Base-by-base conservation (phyloP, 2,329 filamentous ascomycete genomes). In the Cytospora piceicola region DNA sequence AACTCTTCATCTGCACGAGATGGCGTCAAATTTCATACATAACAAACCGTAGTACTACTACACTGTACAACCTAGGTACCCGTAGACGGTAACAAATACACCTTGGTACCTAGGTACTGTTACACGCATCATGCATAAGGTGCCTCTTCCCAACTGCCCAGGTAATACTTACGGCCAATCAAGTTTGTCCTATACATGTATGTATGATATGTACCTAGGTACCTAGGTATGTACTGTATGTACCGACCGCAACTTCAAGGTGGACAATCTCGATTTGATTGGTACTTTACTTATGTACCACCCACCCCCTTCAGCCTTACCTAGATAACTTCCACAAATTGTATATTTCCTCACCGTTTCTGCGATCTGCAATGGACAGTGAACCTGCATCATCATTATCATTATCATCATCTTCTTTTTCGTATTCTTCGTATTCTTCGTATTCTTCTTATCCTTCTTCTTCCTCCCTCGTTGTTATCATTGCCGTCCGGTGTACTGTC, bases 1-100 rank as follows among this genome's bases (percentile, higher is more conserved):
- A 5, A 49, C 46, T 49, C 46, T 49, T 49, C 46, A 49, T 49
- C 46, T 49, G 46, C 46, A 49, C n/a, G n/a, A 49, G 46, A 49
- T 49, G 8, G 46, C 46, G 46, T 49, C 46, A 49, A 49, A 49
- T 22, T 24, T 49, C n/a, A 49, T n/a, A n/a, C n/a, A n/a, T 24
- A 6, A 22, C n/a, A 24, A 24, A 12, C 34, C 34, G 12, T 9
- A 36, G 34, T 36, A 36, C 34, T 14, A 36, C 7, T 4, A 3
- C 15, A 14, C 34, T 12, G 27, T 29, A 17, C 22, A 1, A 49
- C 9, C 9, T 20, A n/a, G 4, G 36, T 17, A 39, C 20, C 11
- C 4, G 7, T 8, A n/a, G n/a, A n/a, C 42, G 8, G 22, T 17
- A 49, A 6, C 8, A 6, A 1, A 24, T 49, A 14, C 24, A 49